Evolutionary conservation across 2,329 filamentous ascomycete genomes (phyloP).

Genomic region (Cryoendolithus antarcticus): DNA sequence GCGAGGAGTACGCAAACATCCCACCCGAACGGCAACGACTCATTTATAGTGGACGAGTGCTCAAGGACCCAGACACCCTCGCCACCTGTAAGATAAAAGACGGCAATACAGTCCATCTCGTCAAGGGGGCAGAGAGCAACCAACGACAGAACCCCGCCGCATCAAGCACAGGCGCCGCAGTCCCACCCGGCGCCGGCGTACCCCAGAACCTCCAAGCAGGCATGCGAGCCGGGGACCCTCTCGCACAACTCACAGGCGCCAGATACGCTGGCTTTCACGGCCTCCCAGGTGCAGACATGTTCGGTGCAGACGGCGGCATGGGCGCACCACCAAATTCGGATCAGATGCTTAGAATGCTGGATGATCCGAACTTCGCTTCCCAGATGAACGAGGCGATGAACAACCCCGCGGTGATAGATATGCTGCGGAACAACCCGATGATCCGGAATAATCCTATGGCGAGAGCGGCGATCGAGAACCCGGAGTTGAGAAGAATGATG

Average conservation of each 20-base stretch:
- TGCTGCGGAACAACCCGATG: conserved; percentile 52
- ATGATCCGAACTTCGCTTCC: conserved; percentile 74
- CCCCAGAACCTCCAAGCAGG: conserved; percentile 71
- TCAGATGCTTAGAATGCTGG: conserved; percentile 69
- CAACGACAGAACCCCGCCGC: conserved; percentile 44
- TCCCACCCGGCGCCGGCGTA: conserved; percentile 35
- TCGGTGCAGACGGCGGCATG: conserved; percentile 93
- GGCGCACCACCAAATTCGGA: conserved; percentile 74
- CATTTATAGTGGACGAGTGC: conserved; percentile 92
- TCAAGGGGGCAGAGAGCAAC: conserved; percentile 92
- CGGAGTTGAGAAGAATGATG: conserved; percentile 83
- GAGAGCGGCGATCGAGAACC: conserved; percentile 75
- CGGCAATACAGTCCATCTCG: conserved; percentile 89
- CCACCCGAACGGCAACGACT: conserved; percentile 80
- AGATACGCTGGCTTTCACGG: conserved; percentile 87
- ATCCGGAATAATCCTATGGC: conserved; percentile 84
- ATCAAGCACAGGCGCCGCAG: conserved; percentile 30
- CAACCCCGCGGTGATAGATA: conserved; percentile 87
- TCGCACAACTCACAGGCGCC: conserved; percentile 83
- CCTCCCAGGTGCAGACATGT: conserved; percentile 74
- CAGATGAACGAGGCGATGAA: conserved; percentile 90
- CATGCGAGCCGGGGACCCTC: conserved; percentile 67
- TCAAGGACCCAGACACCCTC: conserved; percentile 86
- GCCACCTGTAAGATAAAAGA: conserved; percentile 87
- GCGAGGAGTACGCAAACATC: conserved; percentile 71